Conservation (phyloP, 2,329 filamentous ascomycete species). For the Orbilia brochopaga region DNA sequence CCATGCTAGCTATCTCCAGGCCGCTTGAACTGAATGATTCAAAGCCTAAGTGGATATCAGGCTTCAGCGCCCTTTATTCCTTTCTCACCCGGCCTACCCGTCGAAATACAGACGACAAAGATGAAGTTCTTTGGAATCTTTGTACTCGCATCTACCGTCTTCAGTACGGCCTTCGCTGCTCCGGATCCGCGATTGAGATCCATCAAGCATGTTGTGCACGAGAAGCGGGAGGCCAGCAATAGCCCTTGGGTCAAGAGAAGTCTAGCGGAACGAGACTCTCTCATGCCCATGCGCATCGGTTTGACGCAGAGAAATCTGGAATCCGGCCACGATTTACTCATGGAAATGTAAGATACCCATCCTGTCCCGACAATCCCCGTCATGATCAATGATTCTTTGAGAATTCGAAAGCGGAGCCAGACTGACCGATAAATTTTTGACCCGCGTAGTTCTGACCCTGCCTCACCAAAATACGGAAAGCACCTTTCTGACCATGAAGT, state of each 20-base stretch:
- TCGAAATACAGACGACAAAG: background rate
- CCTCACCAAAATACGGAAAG: constrained; percentile 59
- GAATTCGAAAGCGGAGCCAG: no score
- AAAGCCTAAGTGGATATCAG: no score
- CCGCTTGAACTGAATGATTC: no score
- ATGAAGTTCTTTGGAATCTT: constrained; percentile 7
- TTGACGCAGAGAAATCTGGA: constrained; percentile 61
- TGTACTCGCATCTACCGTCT: background rate
- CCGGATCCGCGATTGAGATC: constrained; percentile 53
- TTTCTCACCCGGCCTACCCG: no score
- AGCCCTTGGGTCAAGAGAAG: constrained; percentile 58
- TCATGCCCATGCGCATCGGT: constrained; percentile 61
- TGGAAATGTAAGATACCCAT: constrained; percentile 57
- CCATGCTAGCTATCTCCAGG: no score
- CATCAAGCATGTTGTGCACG: constrained; percentile 59
- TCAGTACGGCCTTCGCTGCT: background rate
- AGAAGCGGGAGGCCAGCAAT: constrained; percentile 57
- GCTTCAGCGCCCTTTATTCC: no score
- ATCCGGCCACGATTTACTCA: constrained; percentile 59
- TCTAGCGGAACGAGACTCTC: constrained; percentile 55
- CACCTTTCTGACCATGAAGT: constrained; percentile 58
- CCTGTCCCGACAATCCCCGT: background rate
- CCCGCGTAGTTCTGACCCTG: constrained; percentile 58
- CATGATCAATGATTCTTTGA: background rate
- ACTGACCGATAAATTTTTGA: no score